phyloP scores from a whole-genome alignment of 495 filamentous ascomycete genomes.

The Barbatosphaeria neglecta region DNA sequence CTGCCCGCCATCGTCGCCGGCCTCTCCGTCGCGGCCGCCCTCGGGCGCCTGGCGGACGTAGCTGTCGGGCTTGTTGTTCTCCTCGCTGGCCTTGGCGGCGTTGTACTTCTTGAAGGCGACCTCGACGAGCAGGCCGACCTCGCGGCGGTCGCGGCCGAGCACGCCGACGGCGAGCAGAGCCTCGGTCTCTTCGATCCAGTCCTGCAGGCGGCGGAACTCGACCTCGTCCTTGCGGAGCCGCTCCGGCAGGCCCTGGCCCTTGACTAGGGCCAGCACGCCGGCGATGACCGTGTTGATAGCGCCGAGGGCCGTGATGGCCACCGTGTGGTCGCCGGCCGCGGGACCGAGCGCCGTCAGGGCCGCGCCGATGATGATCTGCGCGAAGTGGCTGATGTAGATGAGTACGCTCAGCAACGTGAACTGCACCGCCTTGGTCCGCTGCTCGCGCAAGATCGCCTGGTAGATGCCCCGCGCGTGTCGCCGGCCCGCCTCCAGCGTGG shows the following conservation, averaged over 20 bases:
- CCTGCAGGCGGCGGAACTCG: conserved; percentile 28
- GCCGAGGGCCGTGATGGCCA: conserved; percentile 31
- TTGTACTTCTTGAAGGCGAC: conserved; percentile 33
- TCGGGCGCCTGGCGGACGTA: conserved; percentile 17
- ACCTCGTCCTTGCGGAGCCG: conserved; percentile 26
- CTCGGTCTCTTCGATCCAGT: conserved; percentile 27
- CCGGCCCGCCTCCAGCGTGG: conserved; percentile 29
- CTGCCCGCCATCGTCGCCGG: not conserved
- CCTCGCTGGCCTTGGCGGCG: conserved; percentile 28
- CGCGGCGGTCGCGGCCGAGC: conserved; percentile 28
- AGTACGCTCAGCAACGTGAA: conserved; percentile 15
- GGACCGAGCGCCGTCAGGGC: conserved; percentile 35
- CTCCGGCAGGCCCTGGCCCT: conserved; percentile 30
- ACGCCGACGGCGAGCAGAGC: conserved; percentile 25
- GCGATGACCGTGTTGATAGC: conserved; percentile 39
- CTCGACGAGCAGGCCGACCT: conserved; percentile 32
- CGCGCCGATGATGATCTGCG: conserved; percentile 35
- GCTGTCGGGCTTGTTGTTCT: conserved; percentile 30
- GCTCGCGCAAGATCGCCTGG: conserved; percentile 14
- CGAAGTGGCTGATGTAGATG: conserved; percentile 24
- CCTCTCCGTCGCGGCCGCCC: conserved; percentile 3
- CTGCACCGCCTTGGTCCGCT: conserved; percentile 13
- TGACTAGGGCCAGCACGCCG: conserved; percentile 34
- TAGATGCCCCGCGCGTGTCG: conserved; percentile 26
- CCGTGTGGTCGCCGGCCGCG: conserved; percentile 20